phyloP scores from a whole-genome alignment of 2,329 filamentous ascomycete species.

The Monosporascus sp. region DNA sequence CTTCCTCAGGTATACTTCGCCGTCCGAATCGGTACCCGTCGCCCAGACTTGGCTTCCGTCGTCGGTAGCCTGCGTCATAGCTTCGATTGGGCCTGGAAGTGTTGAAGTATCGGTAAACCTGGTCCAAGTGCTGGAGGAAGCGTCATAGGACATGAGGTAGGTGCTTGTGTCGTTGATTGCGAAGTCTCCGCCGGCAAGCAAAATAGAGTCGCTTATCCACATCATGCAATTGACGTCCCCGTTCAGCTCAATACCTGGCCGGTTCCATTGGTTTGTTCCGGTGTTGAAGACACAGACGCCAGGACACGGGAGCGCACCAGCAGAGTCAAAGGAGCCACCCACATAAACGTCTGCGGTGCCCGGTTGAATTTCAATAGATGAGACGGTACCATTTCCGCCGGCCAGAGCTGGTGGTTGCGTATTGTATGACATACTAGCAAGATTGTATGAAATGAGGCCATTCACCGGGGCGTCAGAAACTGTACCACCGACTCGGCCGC shows the following conservation, averaged over 20 bases:
- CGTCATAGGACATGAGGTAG: constrained; percentile 69
- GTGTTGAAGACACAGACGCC: constrained; percentile 77
- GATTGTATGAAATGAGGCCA: constrained; percentile 76
- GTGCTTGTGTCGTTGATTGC: constrained; percentile 59
- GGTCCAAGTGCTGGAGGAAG: constrained; percentile 61
- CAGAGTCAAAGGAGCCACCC: constrained; percentile 76
- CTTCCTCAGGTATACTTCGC: constrained; percentile 73
- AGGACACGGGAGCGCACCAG: constrained; percentile 76
- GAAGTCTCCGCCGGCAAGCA: constrained; percentile 76
- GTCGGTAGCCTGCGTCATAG: constrained; percentile 67
- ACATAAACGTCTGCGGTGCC: constrained; percentile 73
- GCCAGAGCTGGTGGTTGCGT: constrained; percentile 71
- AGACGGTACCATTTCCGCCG: constrained; percentile 67
- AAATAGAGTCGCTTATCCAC: constrained; percentile 67
- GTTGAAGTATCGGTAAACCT: constrained; percentile 54
- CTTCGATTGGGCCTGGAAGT: constrained; percentile 76
- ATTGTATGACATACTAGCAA: constrained; percentile 58
- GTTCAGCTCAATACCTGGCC: constrained; percentile 65
- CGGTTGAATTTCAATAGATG: constrained; percentile 68
- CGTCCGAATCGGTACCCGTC: constrained; percentile 59
- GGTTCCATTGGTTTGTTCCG: constrained; percentile 68
- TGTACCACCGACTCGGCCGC: constrained; percentile 71
- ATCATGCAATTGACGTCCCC: constrained; percentile 68
- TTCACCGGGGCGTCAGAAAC: constrained; percentile 58
- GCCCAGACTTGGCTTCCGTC: constrained; percentile 76